Evolutionary conservation across 23 red algal species (phyloP).

Genomic region (Cyanidium caldarium): DNA sequence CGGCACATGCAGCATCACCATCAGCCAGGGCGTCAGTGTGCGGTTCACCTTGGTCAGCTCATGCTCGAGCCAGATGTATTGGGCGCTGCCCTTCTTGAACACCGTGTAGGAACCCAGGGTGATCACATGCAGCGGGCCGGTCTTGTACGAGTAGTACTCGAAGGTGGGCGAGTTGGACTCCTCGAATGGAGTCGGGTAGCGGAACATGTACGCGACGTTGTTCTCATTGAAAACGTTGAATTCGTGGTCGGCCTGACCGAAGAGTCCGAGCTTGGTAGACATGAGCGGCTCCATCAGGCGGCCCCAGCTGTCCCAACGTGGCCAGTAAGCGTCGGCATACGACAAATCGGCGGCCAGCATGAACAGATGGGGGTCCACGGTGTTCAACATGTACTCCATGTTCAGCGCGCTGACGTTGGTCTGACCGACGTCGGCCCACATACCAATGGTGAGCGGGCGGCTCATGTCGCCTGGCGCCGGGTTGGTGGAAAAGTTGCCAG

Average conservation of each 20-base stretch:
- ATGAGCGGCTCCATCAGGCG: constrained; percentile 4
- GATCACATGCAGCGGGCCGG: neutral
- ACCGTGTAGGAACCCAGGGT: constrained; percentile 4
- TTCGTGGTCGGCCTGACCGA: neutral
- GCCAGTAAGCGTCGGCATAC: neutral
- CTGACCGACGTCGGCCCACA: constrained; percentile 5
- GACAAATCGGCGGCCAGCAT: neutral
- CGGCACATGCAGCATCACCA: constrained; percentile 9
- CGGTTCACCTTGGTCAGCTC: neutral
- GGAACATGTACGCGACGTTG: constrained; percentile 5
- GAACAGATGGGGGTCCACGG: neutral
- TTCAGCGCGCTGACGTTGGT: constrained; percentile 5
- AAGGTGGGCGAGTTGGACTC: neutral
- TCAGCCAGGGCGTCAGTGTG: neutral
- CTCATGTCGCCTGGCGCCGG: neutral
- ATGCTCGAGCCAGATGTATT: neutral
- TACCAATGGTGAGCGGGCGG: neutral
- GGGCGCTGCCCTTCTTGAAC: neutral
- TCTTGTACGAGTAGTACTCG: constrained; percentile 6
- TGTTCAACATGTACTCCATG: constrained; percentile 2
- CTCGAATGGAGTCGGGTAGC: neutral
- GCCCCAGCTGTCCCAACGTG: neutral
- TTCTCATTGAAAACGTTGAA: constrained; percentile 1
- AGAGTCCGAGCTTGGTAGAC: neutral
- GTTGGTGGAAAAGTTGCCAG: neutral